Evolutionary conservation across 2,329 filamentous ascomycete genomes (phyloP).

Genomic region (Ascocoryne sarcoides): DNA sequence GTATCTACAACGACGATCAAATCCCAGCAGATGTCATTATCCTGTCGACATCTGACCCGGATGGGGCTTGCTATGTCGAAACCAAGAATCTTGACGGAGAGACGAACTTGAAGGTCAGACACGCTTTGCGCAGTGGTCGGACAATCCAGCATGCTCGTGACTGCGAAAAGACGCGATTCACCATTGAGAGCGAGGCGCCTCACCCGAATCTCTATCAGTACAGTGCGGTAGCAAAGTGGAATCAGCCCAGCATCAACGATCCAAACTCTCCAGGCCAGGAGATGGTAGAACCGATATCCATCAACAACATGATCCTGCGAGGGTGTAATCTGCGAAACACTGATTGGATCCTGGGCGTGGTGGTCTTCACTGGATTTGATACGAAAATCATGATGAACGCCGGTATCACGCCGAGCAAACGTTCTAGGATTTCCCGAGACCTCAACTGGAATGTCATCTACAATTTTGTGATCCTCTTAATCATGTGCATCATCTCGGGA

Average conservation of each 20-base stretch:
- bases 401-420: slow-evolving; percentile 89
- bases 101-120: slow-evolving; percentile 92
- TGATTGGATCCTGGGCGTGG: slow-evolving; percentile 88
- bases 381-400: slow-evolving; percentile 99
- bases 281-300: slow-evolving; percentile 87
- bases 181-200: slow-evolving; percentile 81
- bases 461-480: slow-evolving; percentile 84
- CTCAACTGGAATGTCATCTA: slow-evolving; percentile 96
- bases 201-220: slow-evolving; percentile 95
- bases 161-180: slow-evolving; percentile 82
- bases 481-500: slow-evolving; percentile 81
- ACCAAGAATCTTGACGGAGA: slow-evolving; percentile 98
- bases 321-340: slow-evolving; percentile 93
- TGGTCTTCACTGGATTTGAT: slow-evolving; percentile 89
- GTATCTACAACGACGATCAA: slow-evolving; percentile 92
- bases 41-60: slow-evolving; percentile 83
- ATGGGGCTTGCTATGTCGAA: slow-evolving; percentile 94
- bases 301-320: slow-evolving; percentile 90
- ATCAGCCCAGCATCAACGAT: slow-evolving; percentile 58
- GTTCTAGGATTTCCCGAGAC: slow-evolving; percentile 81
- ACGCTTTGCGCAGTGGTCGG: slow-evolving; percentile 78
- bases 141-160: slow-evolving; percentile 80
- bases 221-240: slow-evolving; percentile 82
- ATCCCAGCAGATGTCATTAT: slow-evolving; percentile 91
- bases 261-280: slow-evolving; percentile 54